phyloP scores from a whole-genome alignment of 495 filamentous ascomycete genomes.

The Daldinia childiae region DNA sequence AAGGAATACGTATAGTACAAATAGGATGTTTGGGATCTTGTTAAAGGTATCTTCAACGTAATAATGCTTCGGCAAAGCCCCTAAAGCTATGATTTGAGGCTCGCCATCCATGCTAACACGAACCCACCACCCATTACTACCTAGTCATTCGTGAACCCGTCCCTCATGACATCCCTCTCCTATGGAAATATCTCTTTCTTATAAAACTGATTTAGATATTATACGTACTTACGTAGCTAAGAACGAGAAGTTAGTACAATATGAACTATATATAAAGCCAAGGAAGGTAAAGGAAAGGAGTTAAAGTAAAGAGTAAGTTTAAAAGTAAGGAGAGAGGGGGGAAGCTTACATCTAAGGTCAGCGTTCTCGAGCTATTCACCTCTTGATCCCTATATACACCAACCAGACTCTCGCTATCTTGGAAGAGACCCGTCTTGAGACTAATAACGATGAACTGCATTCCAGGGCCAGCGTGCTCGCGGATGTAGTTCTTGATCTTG shows the following conservation, averaged over 20 bases:
- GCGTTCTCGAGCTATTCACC: conserved; percentile 83
- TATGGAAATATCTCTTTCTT: conserved; percentile 6
- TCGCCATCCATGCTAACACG: background rate
- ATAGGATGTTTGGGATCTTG: conserved; percentile 12
- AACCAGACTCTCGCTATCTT: conserved; percentile 91
- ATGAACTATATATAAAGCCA: conserved; percentile 5
- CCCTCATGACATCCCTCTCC: conserved; percentile 27
- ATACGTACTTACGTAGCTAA: conserved; percentile 47
- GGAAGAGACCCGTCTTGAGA: conserved; percentile 92
- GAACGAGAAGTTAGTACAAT: conserved; percentile 17
- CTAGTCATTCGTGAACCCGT: conserved; percentile 31
- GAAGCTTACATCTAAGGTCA: conserved; percentile 91
- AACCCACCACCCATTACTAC: conserved; percentile 16
- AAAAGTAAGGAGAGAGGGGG: background rate
- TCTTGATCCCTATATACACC: conserved; percentile 95
- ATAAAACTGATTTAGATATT: conserved; percentile 7
- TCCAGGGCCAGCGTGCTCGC: conserved; percentile 90
- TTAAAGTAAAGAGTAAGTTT: background rate
- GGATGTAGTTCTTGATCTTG: conserved; percentile 94
- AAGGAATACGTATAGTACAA: conserved; percentile 27
- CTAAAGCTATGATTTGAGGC: background rate
- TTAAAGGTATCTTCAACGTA: conserved; percentile 25
- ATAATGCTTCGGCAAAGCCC: background rate
- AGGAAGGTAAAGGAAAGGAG: background rate
- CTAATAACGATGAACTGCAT: conserved; percentile 99